Evolutionary conservation across 164 flowering plant species (phyloP).

Genomic region (Sedum album): DNA sequence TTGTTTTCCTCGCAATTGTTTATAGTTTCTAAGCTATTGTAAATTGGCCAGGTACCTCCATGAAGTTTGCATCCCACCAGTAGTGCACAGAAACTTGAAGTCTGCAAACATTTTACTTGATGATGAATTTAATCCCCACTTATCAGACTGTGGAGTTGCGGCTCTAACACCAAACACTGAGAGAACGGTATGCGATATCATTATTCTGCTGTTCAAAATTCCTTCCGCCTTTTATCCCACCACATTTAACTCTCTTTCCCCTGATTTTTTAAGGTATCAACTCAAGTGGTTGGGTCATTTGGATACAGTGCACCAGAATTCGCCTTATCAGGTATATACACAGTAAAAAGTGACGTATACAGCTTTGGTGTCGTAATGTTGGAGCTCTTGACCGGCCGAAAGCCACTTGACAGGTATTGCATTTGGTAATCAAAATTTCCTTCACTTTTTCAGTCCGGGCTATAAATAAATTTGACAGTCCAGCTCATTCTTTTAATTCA

Average conservation of each 20-base stretch:
- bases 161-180: conserved; percentile 86
- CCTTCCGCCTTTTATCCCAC: neutral
- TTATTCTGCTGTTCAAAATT: neutral
- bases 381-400: conserved; percentile 88
- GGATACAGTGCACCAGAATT: conserved; percentile 99
- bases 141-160: conserved; percentile 93
- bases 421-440: neutral
- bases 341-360: conserved; percentile 93
- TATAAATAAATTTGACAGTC: neutral
- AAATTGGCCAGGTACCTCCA: conserved; percentile 75
- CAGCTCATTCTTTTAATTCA: conserved; percentile 15
- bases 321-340: conserved; percentile 89
- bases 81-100: conserved; percentile 96
- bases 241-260: neutral
- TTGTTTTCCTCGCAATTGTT: neutral
- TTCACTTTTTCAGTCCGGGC: neutral
- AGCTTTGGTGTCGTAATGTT: conserved; percentile 98
- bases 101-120: conserved; percentile 92
- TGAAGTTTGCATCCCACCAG: conserved; percentile 92
- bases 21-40: conserved; percentile 9
- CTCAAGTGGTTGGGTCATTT: conserved; percentile 86
- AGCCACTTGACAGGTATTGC: conserved; percentile 83
- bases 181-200: conserved; percentile 50
- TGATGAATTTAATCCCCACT: conserved; percentile 80
- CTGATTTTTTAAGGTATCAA: conserved; percentile 37